Evolutionary conservation across 2,329 filamentous ascomycete species (phyloP).

Genomic region (Phialophora macrospora): DNA sequence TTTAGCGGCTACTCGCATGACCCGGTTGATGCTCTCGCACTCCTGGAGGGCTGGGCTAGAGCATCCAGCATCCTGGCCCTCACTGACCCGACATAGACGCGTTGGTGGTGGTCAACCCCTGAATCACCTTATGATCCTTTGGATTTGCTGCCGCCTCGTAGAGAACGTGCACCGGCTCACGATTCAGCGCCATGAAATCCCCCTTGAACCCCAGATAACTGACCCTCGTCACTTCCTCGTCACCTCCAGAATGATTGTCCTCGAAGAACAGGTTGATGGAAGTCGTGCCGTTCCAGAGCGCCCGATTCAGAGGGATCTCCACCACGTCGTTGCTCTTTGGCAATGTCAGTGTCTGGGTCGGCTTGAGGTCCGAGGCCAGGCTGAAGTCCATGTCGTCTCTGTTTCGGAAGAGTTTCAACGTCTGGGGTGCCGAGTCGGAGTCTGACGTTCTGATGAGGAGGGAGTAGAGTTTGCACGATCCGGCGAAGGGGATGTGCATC

Average conservation of each 20-base stretch:
- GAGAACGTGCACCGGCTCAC: constrained; percentile 81
- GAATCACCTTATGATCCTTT: constrained; percentile 70
- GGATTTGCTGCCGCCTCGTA: constrained; percentile 96
- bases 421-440: constrained; percentile 73
- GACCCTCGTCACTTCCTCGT: constrained; percentile 78
- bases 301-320: constrained; percentile 85
- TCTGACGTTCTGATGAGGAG: constrained; percentile 82
- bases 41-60: not conserved
- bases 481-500: constrained; percentile 90
- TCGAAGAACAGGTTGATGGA: constrained; percentile 84
- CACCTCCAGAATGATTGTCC: constrained; percentile 83
- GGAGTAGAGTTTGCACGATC: constrained; percentile 88
- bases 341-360: constrained; percentile 78
- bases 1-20: constrained; percentile 6
- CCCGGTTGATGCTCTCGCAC: not conserved
- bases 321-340: constrained; percentile 67
- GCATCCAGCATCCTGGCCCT: constrained; percentile 15
- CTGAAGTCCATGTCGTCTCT: constrained; percentile 83
- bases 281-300: constrained; percentile 84
- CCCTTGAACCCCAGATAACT: constrained; percentile 91
- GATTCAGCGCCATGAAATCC: constrained; percentile 85
- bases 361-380: constrained; percentile 68
- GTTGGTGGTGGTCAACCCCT: constrained; percentile 49
- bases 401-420: constrained; percentile 87
- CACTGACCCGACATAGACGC: constrained; percentile 52